Evolutionary conservation across 495 filamentous ascomycete species (phyloP).

Genomic region (Evansstolkia leycettana): DNA sequence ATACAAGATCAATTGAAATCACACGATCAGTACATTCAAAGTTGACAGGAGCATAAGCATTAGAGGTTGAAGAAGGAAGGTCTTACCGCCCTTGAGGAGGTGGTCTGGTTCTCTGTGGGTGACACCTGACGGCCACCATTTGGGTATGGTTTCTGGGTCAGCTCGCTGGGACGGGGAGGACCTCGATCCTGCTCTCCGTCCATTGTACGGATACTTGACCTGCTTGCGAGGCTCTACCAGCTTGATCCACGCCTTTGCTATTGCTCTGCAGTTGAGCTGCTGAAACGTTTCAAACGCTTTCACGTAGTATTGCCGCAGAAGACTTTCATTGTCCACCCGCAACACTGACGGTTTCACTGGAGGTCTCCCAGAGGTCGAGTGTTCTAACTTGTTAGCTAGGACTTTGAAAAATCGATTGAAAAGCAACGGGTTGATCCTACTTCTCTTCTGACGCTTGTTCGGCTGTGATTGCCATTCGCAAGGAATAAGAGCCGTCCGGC

Average conservation of each 20-base stretch:
- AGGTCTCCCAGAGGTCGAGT: slow-evolving; percentile 11
- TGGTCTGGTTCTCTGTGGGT: slow-evolving; percentile 75
- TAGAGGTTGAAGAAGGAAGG: too few species aligned
- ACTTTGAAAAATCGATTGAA: background rate
- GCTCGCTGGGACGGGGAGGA: slow-evolving; percentile 12
- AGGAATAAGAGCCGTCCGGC: slow-evolving; percentile 19
- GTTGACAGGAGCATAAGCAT: background rate
- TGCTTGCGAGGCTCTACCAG: slow-evolving; percentile 69
- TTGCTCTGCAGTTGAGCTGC: slow-evolving; percentile 56
- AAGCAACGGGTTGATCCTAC: too few species aligned
- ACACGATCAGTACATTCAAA: background rate
- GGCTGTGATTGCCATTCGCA: slow-evolving; percentile 25
- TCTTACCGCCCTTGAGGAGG: slow-evolving; percentile 54
- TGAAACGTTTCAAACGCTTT: slow-evolving; percentile 53
- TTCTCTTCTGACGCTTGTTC: slow-evolving; percentile 19
- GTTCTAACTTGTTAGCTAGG: too few species aligned
- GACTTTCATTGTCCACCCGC: slow-evolving; percentile 42
- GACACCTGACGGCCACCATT: slow-evolving; percentile 66
- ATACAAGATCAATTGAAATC: slow-evolving; percentile 11
- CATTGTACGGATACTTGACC: slow-evolving; percentile 62
- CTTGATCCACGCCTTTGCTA: slow-evolving; percentile 67
- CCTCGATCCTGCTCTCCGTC: slow-evolving; percentile 34
- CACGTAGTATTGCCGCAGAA: slow-evolving; percentile 51
- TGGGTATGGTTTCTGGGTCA: slow-evolving; percentile 42
- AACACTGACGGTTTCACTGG: slow-evolving; percentile 27